These are phyloP conservation scores for Fusarium udum DNA, from an alignment of 2,329 filamentous ascomycete species.

Conservation along the genomic window DNA sequence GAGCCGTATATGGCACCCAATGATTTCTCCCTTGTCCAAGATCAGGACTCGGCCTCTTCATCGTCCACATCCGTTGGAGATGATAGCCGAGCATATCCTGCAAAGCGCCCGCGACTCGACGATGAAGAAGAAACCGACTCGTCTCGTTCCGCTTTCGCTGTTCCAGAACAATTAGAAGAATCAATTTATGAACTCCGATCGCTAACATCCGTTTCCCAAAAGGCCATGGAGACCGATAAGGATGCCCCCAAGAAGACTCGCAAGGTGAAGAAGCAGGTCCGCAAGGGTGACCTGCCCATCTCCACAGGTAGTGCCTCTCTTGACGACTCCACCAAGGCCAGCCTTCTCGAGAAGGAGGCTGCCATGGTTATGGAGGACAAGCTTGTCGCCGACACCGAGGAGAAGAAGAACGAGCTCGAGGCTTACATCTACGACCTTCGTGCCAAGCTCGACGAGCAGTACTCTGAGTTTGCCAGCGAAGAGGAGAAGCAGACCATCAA, in stretches of 20 bases:
- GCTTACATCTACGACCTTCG: slow-evolving; percentile 96
- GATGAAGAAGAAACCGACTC: background rate
- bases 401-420: slow-evolving; percentile 99
- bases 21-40: background rate
- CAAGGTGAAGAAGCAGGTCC: slow-evolving; percentile 99
- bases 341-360: slow-evolving; percentile 82
- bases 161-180: slow-evolving; percentile 4
- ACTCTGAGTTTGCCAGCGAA: slow-evolving; percentile 86
- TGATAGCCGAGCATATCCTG: slow-evolving; percentile 14
- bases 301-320: slow-evolving; percentile 83
- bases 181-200: slow-evolving; percentile 9
- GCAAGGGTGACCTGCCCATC: slow-evolving; percentile 94
- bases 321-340: slow-evolving; percentile 72
- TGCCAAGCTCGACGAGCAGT: slow-evolving; percentile 93
- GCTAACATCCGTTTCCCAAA: slow-evolving; percentile 41
- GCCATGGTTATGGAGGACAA: slow-evolving; percentile 98
- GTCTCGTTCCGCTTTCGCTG: slow-evolving; percentile 1
- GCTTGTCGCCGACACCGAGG: slow-evolving; percentile 95
- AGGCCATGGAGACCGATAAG: slow-evolving; percentile 89
- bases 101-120: slow-evolving; percentile 36
- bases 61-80: slow-evolving; percentile 31
- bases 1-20: background rate
- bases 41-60: slow-evolving; percentile 1
- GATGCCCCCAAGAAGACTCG: slow-evolving; percentile 84
- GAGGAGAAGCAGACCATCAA: slow-evolving; percentile 91